These are phyloP conservation scores for Harringtonia lauricola DNA, from an alignment of 2,329 filamentous ascomycete species.

Conservation along the genomic window DNA sequence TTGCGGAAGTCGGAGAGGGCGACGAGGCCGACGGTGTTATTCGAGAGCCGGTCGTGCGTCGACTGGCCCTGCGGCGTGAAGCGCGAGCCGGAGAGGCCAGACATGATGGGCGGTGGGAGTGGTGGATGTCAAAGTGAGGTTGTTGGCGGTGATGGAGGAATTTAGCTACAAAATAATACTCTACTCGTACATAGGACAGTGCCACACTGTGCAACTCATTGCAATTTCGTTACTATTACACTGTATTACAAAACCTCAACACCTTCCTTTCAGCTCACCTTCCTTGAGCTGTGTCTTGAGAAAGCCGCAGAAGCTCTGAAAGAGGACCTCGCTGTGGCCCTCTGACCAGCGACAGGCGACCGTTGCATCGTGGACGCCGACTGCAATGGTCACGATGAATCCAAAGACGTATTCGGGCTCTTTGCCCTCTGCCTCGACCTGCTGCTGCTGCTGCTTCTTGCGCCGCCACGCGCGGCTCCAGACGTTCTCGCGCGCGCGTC, in stretches of 20 bases:
- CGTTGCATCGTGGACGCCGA: slow-evolving; percentile 27
- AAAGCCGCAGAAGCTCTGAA: slow-evolving; percentile 82
- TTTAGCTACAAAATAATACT: no score
- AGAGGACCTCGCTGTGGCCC: slow-evolving; percentile 61
- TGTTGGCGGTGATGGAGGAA: no score
- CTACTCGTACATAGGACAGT: no score
- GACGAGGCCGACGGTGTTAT: slow-evolving; percentile 82
- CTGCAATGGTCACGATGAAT: slow-evolving; percentile 42
- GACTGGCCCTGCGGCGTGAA: slow-evolving; percentile 69
- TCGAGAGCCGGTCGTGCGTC: slow-evolving; percentile 72
- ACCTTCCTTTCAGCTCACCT: no score
- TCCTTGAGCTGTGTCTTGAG: slow-evolving; percentile 43
- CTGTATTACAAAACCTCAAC: no score
- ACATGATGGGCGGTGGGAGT: slow-evolving; percentile 20
- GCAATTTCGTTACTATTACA: no score
- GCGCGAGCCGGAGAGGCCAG: slow-evolving; percentile 35
- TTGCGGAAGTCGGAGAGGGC: slow-evolving; percentile 92
- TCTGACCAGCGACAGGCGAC: slow-evolving; percentile 60
- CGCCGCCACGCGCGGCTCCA: slow-evolving; percentile 69
- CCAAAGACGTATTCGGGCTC: slow-evolving; percentile 35
- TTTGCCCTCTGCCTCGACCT: background rate
- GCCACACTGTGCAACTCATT: no score
- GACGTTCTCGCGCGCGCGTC: slow-evolving; percentile 58
- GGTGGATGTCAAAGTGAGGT: background rate
- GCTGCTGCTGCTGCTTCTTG: slow-evolving; percentile 30